Evolutionary conservation across 2,329 filamentous ascomycete species (phyloP), one percentile per base, ranked within the genome.

Genomic region (Penicillium sp.): DNA sequence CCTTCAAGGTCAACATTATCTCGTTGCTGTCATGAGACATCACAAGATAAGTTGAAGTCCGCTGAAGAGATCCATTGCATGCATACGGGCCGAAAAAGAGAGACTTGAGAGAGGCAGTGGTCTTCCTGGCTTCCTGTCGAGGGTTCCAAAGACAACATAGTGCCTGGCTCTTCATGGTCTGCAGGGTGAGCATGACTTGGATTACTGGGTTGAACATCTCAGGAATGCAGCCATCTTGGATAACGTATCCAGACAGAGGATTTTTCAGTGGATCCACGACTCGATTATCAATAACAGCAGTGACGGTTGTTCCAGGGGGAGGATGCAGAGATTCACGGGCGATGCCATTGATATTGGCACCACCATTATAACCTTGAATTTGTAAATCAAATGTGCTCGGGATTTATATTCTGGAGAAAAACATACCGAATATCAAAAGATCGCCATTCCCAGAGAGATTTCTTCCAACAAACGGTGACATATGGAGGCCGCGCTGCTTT

Each of bases 21-120:
- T 89, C 84, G 64, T 86, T 75, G 77, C 81, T 85, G 63, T 88
- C 86, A 64, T 89, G 86, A 1, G 82, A 84, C 85, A 89, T 88
- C 67, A 88, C 79, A 4, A 89, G 77, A 67, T 88, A 89, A 0
- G 86, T 79, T 57, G 87, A 83, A 0, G 85, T 89, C 57, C 75
- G 81, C 68, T 83, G 81, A 21, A 87, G 73, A 19, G 84, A 83
- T 0, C 86, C 83, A 7, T 78, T 76, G 7, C 75, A 75, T 52
- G 75, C 79, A 61, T 87, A 87, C 0, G 86, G 84, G 0, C 86
- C 86, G 0, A 87, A 69, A 41, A 87, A 74, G n/a, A 79, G 73
- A 68, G 81, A 84, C 31, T 82, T 82, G 15, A 60, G 19, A 17
- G 41, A 42, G 4, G 55, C 50, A 33, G 55, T 6, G n/a, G 29